A percentile compares a stretch with the other conserved stretches of the same genome.
These are phyloP conservation scores for Kwoniella europaea DNA, from an alignment of 768 basidiomycete species.

Conservation along the genomic window DNA sequence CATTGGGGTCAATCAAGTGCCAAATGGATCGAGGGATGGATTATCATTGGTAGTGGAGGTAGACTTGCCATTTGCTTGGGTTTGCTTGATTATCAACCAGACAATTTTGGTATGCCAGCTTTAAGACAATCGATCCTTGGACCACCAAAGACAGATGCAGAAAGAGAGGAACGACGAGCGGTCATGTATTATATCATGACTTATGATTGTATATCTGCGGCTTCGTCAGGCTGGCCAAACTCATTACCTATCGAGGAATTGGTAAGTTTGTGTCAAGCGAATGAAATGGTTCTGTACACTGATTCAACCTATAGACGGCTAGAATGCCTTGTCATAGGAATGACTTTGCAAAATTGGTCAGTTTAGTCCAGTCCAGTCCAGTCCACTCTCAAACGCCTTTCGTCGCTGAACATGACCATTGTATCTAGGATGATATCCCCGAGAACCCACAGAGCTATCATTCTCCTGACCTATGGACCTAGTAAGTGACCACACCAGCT, in stretches of 20 bases:
- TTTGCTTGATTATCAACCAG: constrained; percentile 22
- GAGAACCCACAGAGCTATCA: constrained; percentile 35
- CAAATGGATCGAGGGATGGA: constrained; percentile 53
- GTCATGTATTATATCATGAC: constrained; percentile 34
- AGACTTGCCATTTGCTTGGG: constrained; percentile 42
- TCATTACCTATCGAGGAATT: constrained; percentile 42
- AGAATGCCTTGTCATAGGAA: constrained; percentile 21
- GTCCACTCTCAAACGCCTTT: too few species aligned
- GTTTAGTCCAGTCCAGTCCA: neutral
- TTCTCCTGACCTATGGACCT: constrained; percentile 33
- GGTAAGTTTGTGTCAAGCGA: constrained; percentile 25
- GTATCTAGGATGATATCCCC: constrained; percentile 8
- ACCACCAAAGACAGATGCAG: constrained; percentile 38
- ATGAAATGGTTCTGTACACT: neutral
- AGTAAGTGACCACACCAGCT: constrained; percentile 14
- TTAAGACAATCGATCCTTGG: constrained; percentile 23
- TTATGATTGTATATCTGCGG: constrained; percentile 34
- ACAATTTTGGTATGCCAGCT: constrained; percentile 19
- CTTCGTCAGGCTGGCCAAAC: constrained; percentile 41
- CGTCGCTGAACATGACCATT: too few species aligned
- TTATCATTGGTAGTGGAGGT: constrained; percentile 25
- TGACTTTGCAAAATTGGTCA: constrained; percentile 31
- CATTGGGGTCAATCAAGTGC: constrained; percentile 26
- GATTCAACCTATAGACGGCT: constrained; percentile 14
- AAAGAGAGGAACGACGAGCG: constrained; percentile 44